Evolutionary conservation across 2,329 filamentous ascomycete genomes (phyloP).

Genomic region (Penicillium sp.): DNA sequence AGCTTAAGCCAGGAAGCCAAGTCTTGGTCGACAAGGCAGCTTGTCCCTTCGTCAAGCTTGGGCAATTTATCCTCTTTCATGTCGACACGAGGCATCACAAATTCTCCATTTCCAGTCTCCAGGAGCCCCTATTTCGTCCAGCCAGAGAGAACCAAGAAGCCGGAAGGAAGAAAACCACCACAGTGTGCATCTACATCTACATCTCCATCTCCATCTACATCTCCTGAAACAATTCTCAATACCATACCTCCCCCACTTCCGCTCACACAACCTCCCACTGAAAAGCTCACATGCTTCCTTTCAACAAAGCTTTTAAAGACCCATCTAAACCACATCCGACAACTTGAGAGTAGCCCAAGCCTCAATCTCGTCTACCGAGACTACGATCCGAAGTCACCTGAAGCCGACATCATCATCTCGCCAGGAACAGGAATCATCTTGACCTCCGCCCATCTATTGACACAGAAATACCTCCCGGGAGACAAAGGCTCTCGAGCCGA

Average conservation of each 20-base stretch:
- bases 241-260: not conserved
- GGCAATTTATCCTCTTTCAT: not conserved
- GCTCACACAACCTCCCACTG: not conserved
- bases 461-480: slow-evolving; percentile 69
- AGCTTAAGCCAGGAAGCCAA: not conserved
- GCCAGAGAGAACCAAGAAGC: not conserved
- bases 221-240: not conserved
- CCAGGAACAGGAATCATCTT: slow-evolving; percentile 66
- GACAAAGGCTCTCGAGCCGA: not conserved
- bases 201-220: not conserved
- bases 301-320: not conserved
- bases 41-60: not conserved
- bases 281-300: not conserved
- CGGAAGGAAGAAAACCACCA: not conserved
- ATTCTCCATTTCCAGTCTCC: not conserved
- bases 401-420: slow-evolving; percentile 68
- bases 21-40: not conserved
- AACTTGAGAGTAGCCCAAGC: slow-evolving; percentile 14
- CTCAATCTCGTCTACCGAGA: slow-evolving; percentile 29
- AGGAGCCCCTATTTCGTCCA: not conserved
- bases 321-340: slow-evolving; percentile 5
- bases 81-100: not conserved
- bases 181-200: not conserved
- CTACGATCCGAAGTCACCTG: slow-evolving; percentile 12
- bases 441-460: slow-evolving; percentile 68